phyloP scores from a whole-genome alignment of 75 land plant species.

The Cryptomeria japonica region DNA sequence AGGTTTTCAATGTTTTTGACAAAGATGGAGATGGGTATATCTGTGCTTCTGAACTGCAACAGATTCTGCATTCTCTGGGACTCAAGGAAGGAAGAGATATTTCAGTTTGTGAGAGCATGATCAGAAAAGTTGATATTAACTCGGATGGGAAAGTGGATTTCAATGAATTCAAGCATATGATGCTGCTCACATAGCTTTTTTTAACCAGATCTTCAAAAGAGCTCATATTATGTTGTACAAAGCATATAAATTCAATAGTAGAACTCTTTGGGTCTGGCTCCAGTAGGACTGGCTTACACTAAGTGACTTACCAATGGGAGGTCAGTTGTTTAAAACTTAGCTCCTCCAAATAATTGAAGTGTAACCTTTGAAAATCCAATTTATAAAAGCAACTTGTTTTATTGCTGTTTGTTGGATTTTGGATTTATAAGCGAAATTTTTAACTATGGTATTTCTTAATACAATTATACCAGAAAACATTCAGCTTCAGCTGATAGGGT shows the following conservation, averaged over 20 bases:
- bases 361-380: no score
- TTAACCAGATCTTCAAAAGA: neutral
- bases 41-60: conserved; percentile 17
- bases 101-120: conserved; percentile 13
- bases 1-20: conserved; percentile 15
- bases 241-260: neutral
- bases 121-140: conserved; percentile 5
- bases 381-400: no score
- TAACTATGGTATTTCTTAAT: no score
- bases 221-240: neutral
- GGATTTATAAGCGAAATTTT: neutral
- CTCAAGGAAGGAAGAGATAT: conserved; percentile 10
- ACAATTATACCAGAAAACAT: no score
- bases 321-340: no score
- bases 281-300: no score
- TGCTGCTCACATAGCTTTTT: neutral
- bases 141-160: conserved; percentile 18
- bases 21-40: conserved; percentile 15
- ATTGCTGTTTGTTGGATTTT: neutral
- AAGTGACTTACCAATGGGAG: no score
- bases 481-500: no score
- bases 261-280: no score
- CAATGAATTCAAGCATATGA: conserved; percentile 20
- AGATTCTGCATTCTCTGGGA: conserved; percentile 12
- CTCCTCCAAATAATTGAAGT: no score